These are phyloP conservation scores for Davidsoniella neocaledoniae DNA, from an alignment of 2,329 filamentous ascomycete species.

Conservation along the genomic window DNA sequence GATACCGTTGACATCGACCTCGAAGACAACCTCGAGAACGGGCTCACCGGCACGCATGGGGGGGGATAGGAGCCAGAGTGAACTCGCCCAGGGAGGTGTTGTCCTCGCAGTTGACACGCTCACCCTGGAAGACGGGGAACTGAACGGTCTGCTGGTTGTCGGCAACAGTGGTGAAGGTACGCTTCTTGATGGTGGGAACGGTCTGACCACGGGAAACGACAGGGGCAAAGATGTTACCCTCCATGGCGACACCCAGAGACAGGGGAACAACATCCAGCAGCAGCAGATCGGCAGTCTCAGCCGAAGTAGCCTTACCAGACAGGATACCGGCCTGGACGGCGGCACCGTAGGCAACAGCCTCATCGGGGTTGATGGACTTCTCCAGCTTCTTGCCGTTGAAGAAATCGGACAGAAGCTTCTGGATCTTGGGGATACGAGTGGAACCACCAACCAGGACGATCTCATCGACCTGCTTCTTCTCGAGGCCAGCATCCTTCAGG, in stretches of 20 bases:
- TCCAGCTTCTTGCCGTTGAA: slow-evolving; percentile 99
- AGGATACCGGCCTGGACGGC: slow-evolving; percentile 98
- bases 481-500: slow-evolving; percentile 74
- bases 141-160: slow-evolving; percentile 67
- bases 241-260: slow-evolving; percentile 97
- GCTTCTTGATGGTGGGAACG: slow-evolving; percentile 68
- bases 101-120: slow-evolving; percentile 94
- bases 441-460: slow-evolving; percentile 98
- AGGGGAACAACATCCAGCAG: slow-evolving; percentile 93
- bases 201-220: slow-evolving; percentile 70
- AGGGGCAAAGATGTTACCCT: slow-evolving; percentile 95
- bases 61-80: slow-evolving; percentile 74
- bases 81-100: slow-evolving; percentile 98
- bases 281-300: slow-evolving; percentile 85
- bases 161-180: slow-evolving; percentile 75
- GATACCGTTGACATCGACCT: slow-evolving; percentile 99
- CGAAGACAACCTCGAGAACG: slow-evolving; percentile 93
- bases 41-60: slow-evolving; percentile 88
- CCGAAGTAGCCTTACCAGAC: slow-evolving; percentile 91
- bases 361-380: slow-evolving; percentile 99
- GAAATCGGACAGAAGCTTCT: slow-evolving; percentile 98
- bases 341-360: slow-evolving; percentile 97
- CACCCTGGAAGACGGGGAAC: slow-evolving; percentile 91
- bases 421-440: slow-evolving; percentile 95
- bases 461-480: slow-evolving; percentile 89